phyloP scores from a whole-genome alignment of 371 early-diverging fungal species.

The Mortierella sp. region DNA sequence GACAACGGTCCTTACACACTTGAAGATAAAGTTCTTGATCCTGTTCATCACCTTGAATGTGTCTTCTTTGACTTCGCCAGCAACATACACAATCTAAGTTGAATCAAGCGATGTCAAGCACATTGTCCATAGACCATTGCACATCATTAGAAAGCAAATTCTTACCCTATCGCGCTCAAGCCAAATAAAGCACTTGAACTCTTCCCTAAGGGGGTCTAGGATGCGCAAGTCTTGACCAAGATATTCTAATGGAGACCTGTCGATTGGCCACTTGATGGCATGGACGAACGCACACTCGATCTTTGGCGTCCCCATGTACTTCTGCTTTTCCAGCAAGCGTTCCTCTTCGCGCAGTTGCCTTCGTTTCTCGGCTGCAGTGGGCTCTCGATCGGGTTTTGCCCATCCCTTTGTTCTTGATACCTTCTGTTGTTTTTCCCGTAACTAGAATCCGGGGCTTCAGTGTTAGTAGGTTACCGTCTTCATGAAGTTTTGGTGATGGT shows the following conservation, averaged over 20 bases:
- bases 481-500: neutral
- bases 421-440: constrained; percentile 13
- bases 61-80: constrained; percentile 15
- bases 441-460: too few species aligned
- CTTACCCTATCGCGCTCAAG: constrained; percentile 22
- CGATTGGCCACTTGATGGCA: constrained; percentile 26
- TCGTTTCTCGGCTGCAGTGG: constrained; percentile 28
- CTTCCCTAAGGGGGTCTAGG: constrained; percentile 21
- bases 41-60: constrained; percentile 25
- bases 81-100: constrained; percentile 9
- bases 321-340: constrained; percentile 12
- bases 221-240: constrained; percentile 20
- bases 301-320: constrained; percentile 18
- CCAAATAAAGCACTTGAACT: constrained; percentile 42
- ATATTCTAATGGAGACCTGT: constrained; percentile 7
- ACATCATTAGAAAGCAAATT: neutral
- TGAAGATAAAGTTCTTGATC: constrained; percentile 34
- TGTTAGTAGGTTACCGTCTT: too few species aligned
- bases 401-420: constrained; percentile 25
- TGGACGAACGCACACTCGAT: constrained; percentile 11
- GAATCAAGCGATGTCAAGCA: neutral
- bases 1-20: constrained; percentile 16
- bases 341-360: constrained; percentile 15
- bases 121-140: neutral
- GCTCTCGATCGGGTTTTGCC: constrained; percentile 45